These are phyloP conservation scores for Silene noctiflora DNA, from an alignment of 179 eudicot genomes.

Conservation along the genomic window DNA sequence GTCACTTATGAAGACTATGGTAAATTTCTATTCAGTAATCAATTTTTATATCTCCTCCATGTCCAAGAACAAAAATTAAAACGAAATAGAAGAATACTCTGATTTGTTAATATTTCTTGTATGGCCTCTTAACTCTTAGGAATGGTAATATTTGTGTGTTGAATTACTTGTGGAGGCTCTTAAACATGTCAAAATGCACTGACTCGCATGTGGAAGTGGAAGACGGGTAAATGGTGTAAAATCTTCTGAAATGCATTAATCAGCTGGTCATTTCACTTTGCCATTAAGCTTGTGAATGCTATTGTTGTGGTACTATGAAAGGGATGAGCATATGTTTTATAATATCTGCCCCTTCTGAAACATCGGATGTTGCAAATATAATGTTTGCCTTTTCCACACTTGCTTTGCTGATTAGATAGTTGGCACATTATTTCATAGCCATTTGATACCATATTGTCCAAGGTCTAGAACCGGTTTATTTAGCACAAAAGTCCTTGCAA, in stretches of 20 bases:
- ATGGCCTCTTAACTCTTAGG: background rate
- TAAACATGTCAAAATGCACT: background rate
- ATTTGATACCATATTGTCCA: background rate
- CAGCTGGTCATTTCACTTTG: background rate
- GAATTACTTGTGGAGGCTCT: background rate
- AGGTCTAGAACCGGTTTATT: background rate
- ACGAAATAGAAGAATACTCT: background rate
- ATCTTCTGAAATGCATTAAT: background rate
- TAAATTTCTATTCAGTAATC: conserved; percentile 26
- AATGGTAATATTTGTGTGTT: background rate
- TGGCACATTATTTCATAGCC: conserved; percentile 2
- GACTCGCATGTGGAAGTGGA: too few species aligned
- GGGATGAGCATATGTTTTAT: background rate
- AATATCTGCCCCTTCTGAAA: background rate
- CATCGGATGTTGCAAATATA: too few species aligned
- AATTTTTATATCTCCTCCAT: conserved; percentile 9
- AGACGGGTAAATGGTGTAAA: background rate
- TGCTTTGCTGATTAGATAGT: background rate
- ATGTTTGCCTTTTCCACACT: too few species aligned
- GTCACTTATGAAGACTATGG: conserved; percentile 87
- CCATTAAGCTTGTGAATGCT: background rate
- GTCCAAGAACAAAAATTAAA: background rate
- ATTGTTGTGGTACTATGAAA: background rate
- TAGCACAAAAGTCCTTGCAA: background rate
- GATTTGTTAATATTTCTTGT: background rate